phyloP scores from a whole-genome alignment of 2,329 filamentous ascomycete genomes.

The Dothideomycetes sp. region DNA sequence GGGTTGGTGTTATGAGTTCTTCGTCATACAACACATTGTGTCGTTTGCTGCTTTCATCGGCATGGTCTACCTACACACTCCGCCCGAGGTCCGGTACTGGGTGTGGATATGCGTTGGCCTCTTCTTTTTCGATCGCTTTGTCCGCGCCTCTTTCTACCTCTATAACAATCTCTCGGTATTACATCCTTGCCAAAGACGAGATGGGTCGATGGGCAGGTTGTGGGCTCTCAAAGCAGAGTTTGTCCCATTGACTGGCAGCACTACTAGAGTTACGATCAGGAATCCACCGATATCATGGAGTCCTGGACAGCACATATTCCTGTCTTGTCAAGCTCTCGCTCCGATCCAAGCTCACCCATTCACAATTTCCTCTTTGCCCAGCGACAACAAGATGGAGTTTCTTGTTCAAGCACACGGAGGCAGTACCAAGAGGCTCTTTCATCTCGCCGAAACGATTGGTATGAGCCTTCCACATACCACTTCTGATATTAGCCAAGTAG shows the following conservation, averaged over 20 bases:
- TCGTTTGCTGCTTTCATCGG: constrained; percentile 52
- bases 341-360: constrained; percentile 55
- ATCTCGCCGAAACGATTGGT: constrained; percentile 37
- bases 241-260: constrained; percentile 38
- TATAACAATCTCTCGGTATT: constrained; percentile 30
- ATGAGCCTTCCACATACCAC: constrained; percentile 18
- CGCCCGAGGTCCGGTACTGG: constrained; percentile 42
- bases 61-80: constrained; percentile 53
- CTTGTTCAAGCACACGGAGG: constrained; percentile 44
- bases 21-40: constrained; percentile 56
- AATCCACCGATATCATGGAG: constrained; percentile 47
- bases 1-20: constrained; percentile 57
- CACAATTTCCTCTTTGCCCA: constrained; percentile 46
- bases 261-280: constrained; percentile 45
- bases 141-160: constrained; percentile 28
- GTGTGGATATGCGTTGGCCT: constrained; percentile 56
- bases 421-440: constrained; percentile 40
- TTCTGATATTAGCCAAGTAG: not conserved
- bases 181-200: constrained; percentile 21
- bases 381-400: constrained; percentile 46
- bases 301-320: constrained; percentile 52
- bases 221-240: constrained; percentile 10
- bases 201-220: constrained; percentile 8
- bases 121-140: constrained; percentile 51
- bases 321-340: constrained; percentile 45